phyloP scores from a whole-genome alignment of 148 eudicot species.

The Fallopia convolvulus region DNA sequence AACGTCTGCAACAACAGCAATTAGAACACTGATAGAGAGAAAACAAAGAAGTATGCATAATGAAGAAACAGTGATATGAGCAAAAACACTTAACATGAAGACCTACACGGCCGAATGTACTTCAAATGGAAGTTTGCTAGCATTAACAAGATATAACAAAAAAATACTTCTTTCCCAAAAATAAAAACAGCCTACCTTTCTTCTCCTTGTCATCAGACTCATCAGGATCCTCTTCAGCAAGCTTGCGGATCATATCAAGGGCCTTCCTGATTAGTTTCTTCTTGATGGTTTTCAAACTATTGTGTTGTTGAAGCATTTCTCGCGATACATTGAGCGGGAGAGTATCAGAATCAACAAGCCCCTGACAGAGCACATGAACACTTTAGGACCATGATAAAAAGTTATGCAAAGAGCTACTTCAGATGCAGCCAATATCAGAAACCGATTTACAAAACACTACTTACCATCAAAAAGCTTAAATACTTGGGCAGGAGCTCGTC shows the following conservation, averaged over 20 bases:
- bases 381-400: constrained; percentile 13
- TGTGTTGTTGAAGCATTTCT: constrained; percentile 99
- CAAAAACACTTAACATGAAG: neutral
- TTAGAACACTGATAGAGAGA: neutral
- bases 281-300: constrained; percentile 96
- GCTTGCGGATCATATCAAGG: constrained; percentile 96
- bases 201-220: constrained; percentile 67
- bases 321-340: constrained; percentile 95
- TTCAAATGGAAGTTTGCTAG: neutral
- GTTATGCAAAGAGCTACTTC: neutral
- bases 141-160: neutral
- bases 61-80: neutral
- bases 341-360: constrained; percentile 97
- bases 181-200: constrained; percentile 46
- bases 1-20: constrained; percentile 40
- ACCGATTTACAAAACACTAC: neutral
- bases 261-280: constrained; percentile 97
- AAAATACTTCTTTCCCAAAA: neutral
- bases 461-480: constrained; percentile 80
- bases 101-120: neutral
- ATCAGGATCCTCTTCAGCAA: constrained; percentile 97
- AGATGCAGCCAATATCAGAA: neutral
- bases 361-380: constrained; percentile 35
- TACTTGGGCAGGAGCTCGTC: constrained; percentile 96
- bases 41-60: neutral